Evolutionary conservation across 352 stramenopile genomes (phyloP).

Genomic region (Phytophthora meadii): DNA sequence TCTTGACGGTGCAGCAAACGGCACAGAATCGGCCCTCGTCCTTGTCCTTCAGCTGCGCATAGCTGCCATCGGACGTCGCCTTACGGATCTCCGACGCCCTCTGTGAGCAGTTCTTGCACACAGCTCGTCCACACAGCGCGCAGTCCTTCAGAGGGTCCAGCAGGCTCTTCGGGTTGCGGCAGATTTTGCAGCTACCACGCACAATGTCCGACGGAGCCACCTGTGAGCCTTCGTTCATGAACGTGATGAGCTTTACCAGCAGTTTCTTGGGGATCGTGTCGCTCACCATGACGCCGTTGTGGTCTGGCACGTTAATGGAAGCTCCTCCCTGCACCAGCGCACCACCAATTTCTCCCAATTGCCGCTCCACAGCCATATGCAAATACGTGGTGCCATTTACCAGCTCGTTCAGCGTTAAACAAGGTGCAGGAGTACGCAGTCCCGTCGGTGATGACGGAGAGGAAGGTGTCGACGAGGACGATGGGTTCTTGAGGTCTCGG

Average conservation of each 20-base stretch:
- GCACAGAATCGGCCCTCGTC: constrained; percentile 71
- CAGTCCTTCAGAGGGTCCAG: constrained; percentile 82
- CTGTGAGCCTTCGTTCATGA: constrained; percentile 82
- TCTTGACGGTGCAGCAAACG: constrained; percentile 81
- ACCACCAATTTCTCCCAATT: constrained; percentile 68
- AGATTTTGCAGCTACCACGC: constrained; percentile 83
- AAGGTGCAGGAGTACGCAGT: constrained; percentile 10
- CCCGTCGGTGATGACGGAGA: constrained; percentile 31
- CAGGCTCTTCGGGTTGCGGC: constrained; percentile 77
- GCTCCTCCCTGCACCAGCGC: constrained; percentile 74
- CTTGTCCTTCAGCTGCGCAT: constrained; percentile 60
- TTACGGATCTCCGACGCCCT: constrained; percentile 77
- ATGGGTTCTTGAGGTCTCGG: constrained; percentile 27
- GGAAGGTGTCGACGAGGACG: constrained; percentile 16
- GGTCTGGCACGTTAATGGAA: constrained; percentile 86
- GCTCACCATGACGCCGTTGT: constrained; percentile 81
- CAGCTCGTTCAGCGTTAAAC: constrained; percentile 64
- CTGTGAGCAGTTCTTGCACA: constrained; percentile 88
- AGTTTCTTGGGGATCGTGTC: constrained; percentile 80
- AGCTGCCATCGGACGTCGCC: constrained; percentile 43
- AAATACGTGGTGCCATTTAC: constrained; percentile 85
- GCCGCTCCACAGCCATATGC: constrained; percentile 81
- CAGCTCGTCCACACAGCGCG: constrained; percentile 72
- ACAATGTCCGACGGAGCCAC: constrained; percentile 56
- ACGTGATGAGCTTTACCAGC: constrained; percentile 79